These are phyloP conservation scores for Echinosophora koreensis DNA, from an alignment of 306 rosid species.

Conservation along the genomic window DNA sequence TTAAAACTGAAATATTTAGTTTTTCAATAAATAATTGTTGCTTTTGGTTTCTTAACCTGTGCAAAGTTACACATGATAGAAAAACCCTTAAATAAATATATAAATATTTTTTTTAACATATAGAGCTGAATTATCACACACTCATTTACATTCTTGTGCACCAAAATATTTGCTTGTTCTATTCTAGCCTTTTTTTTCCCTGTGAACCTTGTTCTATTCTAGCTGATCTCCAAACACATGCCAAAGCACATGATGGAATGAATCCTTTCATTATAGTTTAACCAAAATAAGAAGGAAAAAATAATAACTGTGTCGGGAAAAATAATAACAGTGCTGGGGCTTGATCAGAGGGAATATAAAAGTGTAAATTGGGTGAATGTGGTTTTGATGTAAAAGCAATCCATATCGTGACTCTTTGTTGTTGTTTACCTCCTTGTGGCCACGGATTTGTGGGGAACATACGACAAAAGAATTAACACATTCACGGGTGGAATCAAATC, in stretches of 20 bases:
- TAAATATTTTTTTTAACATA: too few species aligned
- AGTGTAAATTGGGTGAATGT: conserved; percentile 44
- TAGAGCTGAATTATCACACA: not conserved
- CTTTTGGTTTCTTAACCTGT: too few species aligned
- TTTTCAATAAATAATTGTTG: too few species aligned
- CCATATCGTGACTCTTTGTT: conserved; percentile 63
- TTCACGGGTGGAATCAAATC: conserved; percentile 64
- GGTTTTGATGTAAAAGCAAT: conserved; percentile 48
- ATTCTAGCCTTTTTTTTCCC: not conserved
- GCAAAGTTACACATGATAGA: too few species aligned
- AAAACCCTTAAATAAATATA: too few species aligned
- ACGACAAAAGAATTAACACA: conserved; percentile 49
- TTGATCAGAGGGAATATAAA: conserved; percentile 12
- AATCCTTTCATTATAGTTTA: not conserved
- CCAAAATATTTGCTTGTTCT: not conserved
- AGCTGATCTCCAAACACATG: not conserved
- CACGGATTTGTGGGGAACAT: conserved; percentile 43
- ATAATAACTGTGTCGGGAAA: not conserved
- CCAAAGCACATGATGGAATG: conserved; percentile 3
- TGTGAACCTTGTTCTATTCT: too few species aligned
- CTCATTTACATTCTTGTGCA: not conserved
- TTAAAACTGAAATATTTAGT: too few species aligned
- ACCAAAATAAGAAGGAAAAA: not conserved
- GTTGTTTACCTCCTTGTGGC: conserved; percentile 63
- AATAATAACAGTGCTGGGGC: not conserved